A percentile compares a stretch with the other conserved stretches of the same genome.
phyloP scores from a whole-genome alignment of 371 early-diverging fungal genomes.

The Rhizopus delemar region DNA sequence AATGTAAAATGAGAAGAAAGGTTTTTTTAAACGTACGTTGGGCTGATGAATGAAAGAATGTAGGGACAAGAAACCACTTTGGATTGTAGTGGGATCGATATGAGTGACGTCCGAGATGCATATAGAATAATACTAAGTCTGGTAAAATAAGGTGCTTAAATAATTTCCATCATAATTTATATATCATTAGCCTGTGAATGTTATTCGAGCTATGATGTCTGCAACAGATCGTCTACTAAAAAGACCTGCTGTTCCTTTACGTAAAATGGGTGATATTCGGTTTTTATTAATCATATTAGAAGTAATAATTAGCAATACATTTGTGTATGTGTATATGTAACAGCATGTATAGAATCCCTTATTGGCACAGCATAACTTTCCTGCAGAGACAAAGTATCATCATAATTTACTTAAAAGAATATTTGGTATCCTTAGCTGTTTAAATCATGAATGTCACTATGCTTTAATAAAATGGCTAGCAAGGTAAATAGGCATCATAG shows the following conservation, averaged over 20 bases:
- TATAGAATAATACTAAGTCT: slow-evolving; percentile 67
- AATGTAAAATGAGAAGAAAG: slow-evolving; percentile 46
- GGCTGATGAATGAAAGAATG: background rate
- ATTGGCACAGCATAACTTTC: slow-evolving; percentile 64
- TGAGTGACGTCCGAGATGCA: slow-evolving; percentile 69
- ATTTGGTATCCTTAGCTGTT: slow-evolving; percentile 74
- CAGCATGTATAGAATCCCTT: slow-evolving; percentile 61
- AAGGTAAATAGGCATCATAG: slow-evolving; percentile 33
- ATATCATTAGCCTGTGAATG: slow-evolving; percentile 49
- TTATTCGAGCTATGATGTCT: slow-evolving; percentile 76
- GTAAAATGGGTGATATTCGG: slow-evolving; percentile 63
- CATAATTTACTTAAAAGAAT: slow-evolving; percentile 71
- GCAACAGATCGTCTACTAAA: slow-evolving; percentile 75
- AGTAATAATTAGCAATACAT: slow-evolving; percentile 36
- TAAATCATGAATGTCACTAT: slow-evolving; percentile 77
- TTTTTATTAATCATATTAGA: slow-evolving; percentile 84
- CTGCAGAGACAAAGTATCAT: slow-evolving; percentile 69
- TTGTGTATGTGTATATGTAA: background rate
- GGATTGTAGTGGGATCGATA: slow-evolving; percentile 67
- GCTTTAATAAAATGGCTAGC: slow-evolving; percentile 81
- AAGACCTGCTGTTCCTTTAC: slow-evolving; percentile 72
- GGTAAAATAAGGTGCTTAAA: slow-evolving; percentile 39
- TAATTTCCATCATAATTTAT: background rate
- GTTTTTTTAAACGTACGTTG: background rate
- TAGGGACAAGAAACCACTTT: slow-evolving; percentile 58